These are phyloP conservation scores for Trichoderma sp. DNA, from an alignment of 2,329 filamentous ascomycete species.

Conservation along the genomic window DNA sequence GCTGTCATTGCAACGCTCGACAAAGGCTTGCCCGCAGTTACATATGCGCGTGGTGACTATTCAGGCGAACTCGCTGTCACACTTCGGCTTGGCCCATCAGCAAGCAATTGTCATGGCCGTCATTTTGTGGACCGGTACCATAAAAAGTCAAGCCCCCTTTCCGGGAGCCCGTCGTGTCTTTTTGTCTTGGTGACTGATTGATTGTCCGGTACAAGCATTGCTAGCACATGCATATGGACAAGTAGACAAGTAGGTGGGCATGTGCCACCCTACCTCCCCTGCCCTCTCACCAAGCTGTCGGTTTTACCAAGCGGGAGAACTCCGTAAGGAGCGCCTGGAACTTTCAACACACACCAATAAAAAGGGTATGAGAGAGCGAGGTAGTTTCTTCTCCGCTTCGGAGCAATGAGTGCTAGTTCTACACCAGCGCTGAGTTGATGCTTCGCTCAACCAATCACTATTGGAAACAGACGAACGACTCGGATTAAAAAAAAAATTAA, in stretches of 20 bases:
- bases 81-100: constrained; percentile 17
- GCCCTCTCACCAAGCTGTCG: constrained; percentile 16
- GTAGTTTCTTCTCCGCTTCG: neutral
- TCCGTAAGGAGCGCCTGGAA: neutral
- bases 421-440: neutral
- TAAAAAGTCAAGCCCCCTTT: constrained; percentile 3
- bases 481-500: neutral
- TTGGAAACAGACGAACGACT: neutral
- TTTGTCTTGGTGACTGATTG: neutral
- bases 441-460: neutral
- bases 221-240: constrained; percentile 17
- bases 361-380: neutral
- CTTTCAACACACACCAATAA: neutral
- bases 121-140: constrained; percentile 18
- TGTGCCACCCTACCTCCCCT: constrained; percentile 12
- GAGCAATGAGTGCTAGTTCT: neutral
- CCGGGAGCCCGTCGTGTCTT: neutral
- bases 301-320: constrained; percentile 11
- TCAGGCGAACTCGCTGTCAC: constrained; percentile 17
- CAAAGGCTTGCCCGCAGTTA: constrained; percentile 12
- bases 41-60: constrained; percentile 18
- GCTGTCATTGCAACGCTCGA: constrained; percentile 6
- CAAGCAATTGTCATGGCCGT: constrained; percentile 3
- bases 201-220: neutral
- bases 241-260: neutral